Percentiles rank a stretch among this genome's conserved stretches.
phyloP scores from a whole-genome alignment of 805 yeast species.

The Sugiyamaella qingdaonensis region DNA sequence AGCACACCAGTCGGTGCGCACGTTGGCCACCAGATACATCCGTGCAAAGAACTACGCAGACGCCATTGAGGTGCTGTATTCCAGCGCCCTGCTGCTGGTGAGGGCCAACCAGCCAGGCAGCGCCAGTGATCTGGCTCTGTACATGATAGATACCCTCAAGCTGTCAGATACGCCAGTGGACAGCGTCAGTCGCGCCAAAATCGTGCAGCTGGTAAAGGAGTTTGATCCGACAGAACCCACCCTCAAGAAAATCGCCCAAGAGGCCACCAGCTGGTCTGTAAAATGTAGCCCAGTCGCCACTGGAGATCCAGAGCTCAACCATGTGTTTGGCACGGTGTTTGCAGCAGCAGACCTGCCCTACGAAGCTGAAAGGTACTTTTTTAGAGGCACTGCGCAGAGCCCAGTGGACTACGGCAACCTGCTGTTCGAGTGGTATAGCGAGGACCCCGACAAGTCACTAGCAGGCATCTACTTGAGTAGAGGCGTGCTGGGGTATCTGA shows the following conservation, averaged over 20 bases:
- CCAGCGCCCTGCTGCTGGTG: conserved; percentile 65
- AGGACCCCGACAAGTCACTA: conserved; percentile 26
- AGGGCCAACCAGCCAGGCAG: conserved; percentile 72
- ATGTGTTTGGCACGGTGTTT: conserved; percentile 65
- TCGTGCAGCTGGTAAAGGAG: conserved; percentile 40
- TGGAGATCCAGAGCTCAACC: conserved; percentile 76
- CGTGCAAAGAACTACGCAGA: conserved; percentile 60
- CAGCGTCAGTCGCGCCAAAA: conserved; percentile 43
- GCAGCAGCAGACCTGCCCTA: conserved; percentile 44
- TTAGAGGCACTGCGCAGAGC: conserved; percentile 58
- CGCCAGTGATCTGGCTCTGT: conserved; percentile 69
- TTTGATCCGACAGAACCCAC: conserved; percentile 55
- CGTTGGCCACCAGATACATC: conserved; percentile 81
- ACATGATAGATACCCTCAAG: conserved; percentile 66
- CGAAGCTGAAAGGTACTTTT: conserved; percentile 69
- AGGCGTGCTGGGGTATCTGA: conserved; percentile 70
- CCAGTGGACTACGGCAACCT: conserved; percentile 44
- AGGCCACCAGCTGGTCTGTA: conserved; percentile 59
- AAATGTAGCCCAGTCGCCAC: conserved; percentile 46
- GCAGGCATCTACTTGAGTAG: conserved; percentile 42
- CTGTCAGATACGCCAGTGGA: conserved; percentile 44
- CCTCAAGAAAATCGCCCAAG: conserved; percentile 61
- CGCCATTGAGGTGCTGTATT: conserved; percentile 69
- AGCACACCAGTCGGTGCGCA: conserved; percentile 91
- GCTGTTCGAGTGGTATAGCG: conserved; percentile 45